A percentile compares a stretch with the other conserved stretches of the same genome.
phyloP scores from a whole-genome alignment of 352 stramenopile species.

The Pythium plurisporium region DNA sequence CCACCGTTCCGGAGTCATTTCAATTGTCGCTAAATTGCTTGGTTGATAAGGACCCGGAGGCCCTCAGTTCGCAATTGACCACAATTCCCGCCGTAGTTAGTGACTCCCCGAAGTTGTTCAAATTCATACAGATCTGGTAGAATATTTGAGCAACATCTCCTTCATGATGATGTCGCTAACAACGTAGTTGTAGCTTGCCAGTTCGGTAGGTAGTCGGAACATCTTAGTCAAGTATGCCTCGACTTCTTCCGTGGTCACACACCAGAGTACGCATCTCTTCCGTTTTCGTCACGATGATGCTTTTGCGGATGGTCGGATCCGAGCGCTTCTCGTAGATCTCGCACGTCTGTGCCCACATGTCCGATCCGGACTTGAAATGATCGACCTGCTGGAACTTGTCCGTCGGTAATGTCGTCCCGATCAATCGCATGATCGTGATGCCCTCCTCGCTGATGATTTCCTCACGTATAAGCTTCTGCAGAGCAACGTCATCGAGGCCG shows the following conservation, averaged over 20 bases:
- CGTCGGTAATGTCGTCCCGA: slow-evolving; percentile 2
- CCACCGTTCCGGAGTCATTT: background rate
- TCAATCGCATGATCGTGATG: slow-evolving; percentile 8
- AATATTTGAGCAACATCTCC: background rate
- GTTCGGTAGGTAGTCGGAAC: background rate
- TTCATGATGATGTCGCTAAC: slow-evolving; percentile 7
- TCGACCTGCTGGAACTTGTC: slow-evolving; percentile 1
- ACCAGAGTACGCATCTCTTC: background rate
- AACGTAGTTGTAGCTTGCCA: slow-evolving; percentile 4
- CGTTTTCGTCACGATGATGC: background rate
- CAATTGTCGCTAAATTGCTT: too few species aligned
- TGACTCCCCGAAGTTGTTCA: slow-evolving; percentile 1
- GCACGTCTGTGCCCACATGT: slow-evolving; percentile 5
- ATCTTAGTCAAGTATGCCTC: slow-evolving; percentile 4
- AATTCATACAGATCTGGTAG: slow-evolving; percentile 3
- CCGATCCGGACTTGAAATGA: background rate
- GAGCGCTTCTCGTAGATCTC: slow-evolving; percentile 6
- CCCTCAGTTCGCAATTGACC: too few species aligned
- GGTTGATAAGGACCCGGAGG: too few species aligned
- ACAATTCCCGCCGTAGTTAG: slow-evolving; percentile 4
- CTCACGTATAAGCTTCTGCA: background rate
- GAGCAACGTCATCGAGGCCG: background rate
- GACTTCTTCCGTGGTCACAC: slow-evolving; percentile 1
- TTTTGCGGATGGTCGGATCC: background rate
- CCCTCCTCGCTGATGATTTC: background rate